These are phyloP conservation scores for Aspergillus ostianus DNA, from an alignment of 495 filamentous ascomycete species.

Conservation along the genomic window DNA sequence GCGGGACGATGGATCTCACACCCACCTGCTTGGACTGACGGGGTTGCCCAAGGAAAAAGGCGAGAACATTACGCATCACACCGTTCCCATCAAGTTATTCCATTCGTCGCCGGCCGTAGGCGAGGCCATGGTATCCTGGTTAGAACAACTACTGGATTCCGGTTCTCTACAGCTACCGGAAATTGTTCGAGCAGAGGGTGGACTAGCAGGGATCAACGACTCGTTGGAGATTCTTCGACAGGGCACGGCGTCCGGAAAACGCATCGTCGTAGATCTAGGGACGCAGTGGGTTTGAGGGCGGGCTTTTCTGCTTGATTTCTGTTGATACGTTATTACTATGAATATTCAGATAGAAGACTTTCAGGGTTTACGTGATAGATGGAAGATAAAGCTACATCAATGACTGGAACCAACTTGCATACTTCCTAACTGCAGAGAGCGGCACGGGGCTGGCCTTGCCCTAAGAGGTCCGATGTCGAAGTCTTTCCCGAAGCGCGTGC, in stretches of 20 bases:
- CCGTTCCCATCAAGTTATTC: conserved; percentile 68
- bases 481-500: too few relatives aligned
- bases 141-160: conserved; percentile 54
- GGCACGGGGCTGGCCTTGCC: neutral
- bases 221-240: conserved; percentile 57
- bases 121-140: conserved; percentile 54
- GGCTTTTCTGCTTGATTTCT: neutral
- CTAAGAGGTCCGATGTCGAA: neutral
- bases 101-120: conserved; percentile 59
- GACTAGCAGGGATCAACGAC: conserved; percentile 59
- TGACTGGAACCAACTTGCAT: too few relatives aligned
- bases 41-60: conserved; percentile 55
- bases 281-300: neutral
- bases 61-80: conserved; percentile 51
- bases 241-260: conserved; percentile 57
- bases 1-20: conserved; percentile 17
- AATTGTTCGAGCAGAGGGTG: conserved; percentile 56
- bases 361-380: too few relatives aligned
- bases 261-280: conserved; percentile 53
- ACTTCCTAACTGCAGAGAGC: too few relatives aligned
- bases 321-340: neutral
- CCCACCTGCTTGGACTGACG: conserved; percentile 62
- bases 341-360: neutral
- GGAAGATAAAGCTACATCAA: too few relatives aligned
- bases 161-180: conserved; percentile 53